Conservation (phyloP, 176 grass and related monocot species). For the Ensete glaucum region DNA sequence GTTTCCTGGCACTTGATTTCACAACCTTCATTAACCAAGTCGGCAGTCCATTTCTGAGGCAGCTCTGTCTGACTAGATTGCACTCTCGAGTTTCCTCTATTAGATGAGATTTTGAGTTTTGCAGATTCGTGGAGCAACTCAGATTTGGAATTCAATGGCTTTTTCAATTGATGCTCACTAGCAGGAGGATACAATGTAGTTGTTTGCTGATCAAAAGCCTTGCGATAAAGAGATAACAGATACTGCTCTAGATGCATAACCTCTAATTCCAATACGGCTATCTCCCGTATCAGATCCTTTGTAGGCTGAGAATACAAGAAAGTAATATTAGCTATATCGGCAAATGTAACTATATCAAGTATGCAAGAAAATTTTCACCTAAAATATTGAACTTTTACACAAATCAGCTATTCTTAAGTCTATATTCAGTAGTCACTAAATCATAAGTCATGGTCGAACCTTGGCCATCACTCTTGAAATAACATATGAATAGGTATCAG, state of each 20-base stretch:
- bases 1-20: neutral
- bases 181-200: constrained; percentile 30
- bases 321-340: neutral
- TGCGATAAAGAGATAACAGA: constrained; percentile 73
- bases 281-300: constrained; percentile 44
- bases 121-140: constrained; percentile 9
- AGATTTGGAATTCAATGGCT: constrained; percentile 14
- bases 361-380: no score
- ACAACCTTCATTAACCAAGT: neutral
- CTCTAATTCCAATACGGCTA: constrained; percentile 73
- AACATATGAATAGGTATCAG: no score
- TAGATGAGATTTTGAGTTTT: neutral
- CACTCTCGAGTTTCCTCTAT: neutral
- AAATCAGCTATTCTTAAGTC: no score
- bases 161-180: constrained; percentile 23
- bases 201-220: constrained; percentile 59
- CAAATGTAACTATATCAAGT: no score
- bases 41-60: neutral
- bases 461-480: no score
- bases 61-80: neutral
- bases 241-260: constrained; percentile 67
- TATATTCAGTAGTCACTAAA: no score
- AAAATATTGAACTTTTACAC: no score
- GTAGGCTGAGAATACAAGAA: neutral
- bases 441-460: no score